phyloP scores from a whole-genome alignment of 805 yeast genomes.

The Yarrowia sp. region DNA sequence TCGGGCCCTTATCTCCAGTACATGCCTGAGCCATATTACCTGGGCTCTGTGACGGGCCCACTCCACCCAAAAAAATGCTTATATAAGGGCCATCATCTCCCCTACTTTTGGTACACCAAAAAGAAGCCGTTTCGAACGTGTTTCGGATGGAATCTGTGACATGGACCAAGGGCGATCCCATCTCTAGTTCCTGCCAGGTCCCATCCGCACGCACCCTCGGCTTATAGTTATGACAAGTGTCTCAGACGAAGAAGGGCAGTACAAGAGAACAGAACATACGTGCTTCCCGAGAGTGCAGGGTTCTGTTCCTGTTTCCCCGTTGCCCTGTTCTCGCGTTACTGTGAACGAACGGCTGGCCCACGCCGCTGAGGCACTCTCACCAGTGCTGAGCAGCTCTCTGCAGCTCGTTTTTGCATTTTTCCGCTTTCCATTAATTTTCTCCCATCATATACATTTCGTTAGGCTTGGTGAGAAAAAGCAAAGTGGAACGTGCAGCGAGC shows the following conservation, averaged over 20 bases:
- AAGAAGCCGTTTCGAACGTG: constrained; percentile 6
- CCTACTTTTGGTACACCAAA: background rate
- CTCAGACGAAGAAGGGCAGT: background rate
- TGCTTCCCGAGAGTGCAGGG: background rate
- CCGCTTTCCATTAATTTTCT: background rate
- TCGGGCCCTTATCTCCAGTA: too few relatives aligned
- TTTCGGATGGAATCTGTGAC: constrained; percentile 19
- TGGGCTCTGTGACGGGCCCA: background rate
- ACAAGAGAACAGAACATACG: background rate
- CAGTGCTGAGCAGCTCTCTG: background rate
- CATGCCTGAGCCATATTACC: too few relatives aligned
- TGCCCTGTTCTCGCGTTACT: too few relatives aligned
- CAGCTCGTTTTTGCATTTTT: background rate
- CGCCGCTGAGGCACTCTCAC: background rate
- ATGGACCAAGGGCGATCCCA: constrained; percentile 18
- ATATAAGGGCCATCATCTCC: too few relatives aligned
- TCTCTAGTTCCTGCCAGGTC: constrained; percentile 2
- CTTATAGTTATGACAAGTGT: background rate
- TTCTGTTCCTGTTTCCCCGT: too few relatives aligned
- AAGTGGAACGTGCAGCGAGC: constrained; percentile 11
- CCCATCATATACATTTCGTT: background rate
- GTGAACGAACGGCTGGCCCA: background rate
- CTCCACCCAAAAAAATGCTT: background rate
- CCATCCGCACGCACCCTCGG: constrained; percentile 13
- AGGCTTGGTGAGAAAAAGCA: background rate